Conservation (phyloP, 805 yeast species). For the Kodamaea jinghongensis region DNA sequence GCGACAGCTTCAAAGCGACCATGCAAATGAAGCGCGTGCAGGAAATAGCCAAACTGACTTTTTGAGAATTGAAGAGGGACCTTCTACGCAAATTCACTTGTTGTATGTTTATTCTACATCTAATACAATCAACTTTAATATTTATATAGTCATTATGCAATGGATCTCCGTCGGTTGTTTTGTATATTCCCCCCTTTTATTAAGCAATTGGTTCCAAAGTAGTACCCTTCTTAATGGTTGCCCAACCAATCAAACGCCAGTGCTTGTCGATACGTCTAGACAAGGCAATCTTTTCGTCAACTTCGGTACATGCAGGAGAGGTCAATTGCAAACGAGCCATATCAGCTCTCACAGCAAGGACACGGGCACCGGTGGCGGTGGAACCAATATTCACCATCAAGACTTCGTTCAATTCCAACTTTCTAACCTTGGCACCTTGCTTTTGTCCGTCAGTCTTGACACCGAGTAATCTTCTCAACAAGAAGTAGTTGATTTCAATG, state of each 20-base stretch:
- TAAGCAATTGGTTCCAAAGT: constrained; percentile 73
- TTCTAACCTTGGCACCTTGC: constrained; percentile 91
- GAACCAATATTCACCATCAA: constrained; percentile 99
- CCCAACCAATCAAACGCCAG: constrained; percentile 99
- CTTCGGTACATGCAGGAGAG: constrained; percentile 98
- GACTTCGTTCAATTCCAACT: constrained; percentile 90
- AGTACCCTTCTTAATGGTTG: constrained; percentile 92
- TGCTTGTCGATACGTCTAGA: constrained; percentile 99
- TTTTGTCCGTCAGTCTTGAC: constrained; percentile 97
- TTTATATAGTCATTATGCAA: constrained; percentile 4
- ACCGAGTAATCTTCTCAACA: constrained; percentile 94
- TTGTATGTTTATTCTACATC: no score
- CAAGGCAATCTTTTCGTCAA: constrained; percentile 96
- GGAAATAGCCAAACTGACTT: no score
- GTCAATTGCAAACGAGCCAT: constrained; percentile 97
- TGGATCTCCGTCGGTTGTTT: not conserved
- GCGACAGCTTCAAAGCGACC: constrained; percentile 1
- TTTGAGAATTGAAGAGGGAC: no score
- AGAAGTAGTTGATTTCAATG: constrained; percentile 94
- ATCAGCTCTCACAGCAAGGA: constrained; percentile 96
- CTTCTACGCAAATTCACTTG: no score
- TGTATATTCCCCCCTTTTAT: not conserved
- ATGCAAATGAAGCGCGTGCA: no score
- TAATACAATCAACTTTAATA: not conserved
- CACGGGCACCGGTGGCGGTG: constrained; percentile 99